Evolutionary conservation across 805 yeast genomes (phyloP).

Genomic region (Barnettozyma botsteinii): DNA sequence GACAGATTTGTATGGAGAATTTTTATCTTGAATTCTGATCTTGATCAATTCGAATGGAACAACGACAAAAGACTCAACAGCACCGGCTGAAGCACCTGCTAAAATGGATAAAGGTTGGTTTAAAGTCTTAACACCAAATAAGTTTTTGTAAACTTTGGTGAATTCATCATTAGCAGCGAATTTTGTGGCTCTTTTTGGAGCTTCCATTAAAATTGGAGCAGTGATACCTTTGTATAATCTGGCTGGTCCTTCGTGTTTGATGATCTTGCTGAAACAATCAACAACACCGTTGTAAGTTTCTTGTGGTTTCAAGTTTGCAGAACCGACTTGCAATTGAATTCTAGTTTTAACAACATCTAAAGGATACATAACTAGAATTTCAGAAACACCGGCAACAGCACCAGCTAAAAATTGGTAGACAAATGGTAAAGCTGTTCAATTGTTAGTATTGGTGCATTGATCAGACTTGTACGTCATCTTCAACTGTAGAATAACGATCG

Average conservation of each 20-base stretch:
- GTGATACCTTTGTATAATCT: slow-evolving; percentile 88
- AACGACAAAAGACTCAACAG: slow-evolving; percentile 92
- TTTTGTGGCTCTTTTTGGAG: slow-evolving; percentile 98
- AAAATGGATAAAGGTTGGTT: slow-evolving; percentile 80
- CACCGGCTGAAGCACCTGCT: slow-evolving; percentile 98
- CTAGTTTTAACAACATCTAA: slow-evolving; percentile 95
- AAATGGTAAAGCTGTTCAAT: slow-evolving; percentile 65
- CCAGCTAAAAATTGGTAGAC: slow-evolving; percentile 87
- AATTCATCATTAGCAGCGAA: slow-evolving; percentile 98
- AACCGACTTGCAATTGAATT: slow-evolving; percentile 74
- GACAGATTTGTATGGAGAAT: slow-evolving; percentile 78
- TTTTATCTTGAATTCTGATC: slow-evolving; percentile 87
- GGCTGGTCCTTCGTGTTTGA: slow-evolving; percentile 77
- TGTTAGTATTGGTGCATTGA: slow-evolving; percentile 1
- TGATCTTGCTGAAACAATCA: slow-evolving; percentile 78
- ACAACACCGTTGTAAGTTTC: slow-evolving; percentile 67
- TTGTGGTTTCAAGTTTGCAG: slow-evolving; percentile 37
- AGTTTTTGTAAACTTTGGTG: slow-evolving; percentile 72
- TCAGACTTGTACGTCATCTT: no score
- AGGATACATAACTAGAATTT: slow-evolving; percentile 92
- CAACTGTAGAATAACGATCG: no score
- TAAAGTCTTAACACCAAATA: slow-evolving; percentile 63
- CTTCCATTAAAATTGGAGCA: slow-evolving; percentile 98
- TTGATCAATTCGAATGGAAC: slow-evolving; percentile 97
- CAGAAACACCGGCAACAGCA: slow-evolving; percentile 96